Conservation (phyloP, 768 basidiomycete species). For the Fomitopsis serialis region DNA sequence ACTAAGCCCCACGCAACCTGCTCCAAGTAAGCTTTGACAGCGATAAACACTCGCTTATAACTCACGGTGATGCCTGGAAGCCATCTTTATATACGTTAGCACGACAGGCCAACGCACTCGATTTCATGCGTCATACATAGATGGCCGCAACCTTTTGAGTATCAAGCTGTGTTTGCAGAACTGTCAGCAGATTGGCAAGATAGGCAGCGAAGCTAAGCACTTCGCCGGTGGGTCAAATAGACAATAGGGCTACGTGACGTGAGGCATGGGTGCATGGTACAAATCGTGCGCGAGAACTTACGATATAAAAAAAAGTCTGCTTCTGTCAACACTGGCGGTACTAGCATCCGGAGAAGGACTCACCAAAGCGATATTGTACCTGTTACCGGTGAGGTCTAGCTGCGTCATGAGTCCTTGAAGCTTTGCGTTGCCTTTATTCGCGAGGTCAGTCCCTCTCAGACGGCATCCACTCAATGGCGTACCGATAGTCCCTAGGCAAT, state of each 20-base stretch:
- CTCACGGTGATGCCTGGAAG: constrained; percentile 58
- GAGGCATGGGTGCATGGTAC: not conserved
- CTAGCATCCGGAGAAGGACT: constrained; percentile 5
- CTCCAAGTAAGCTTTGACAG: not conserved
- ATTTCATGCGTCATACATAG: constrained; percentile 32
- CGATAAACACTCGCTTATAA: not conserved
- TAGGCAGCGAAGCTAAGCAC: constrained; percentile 28
- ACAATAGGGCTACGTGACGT: constrained; percentile 42
- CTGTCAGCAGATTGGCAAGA: not conserved
- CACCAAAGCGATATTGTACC: constrained; percentile 66
- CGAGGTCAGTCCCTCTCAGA: not conserved
- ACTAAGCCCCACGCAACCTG: constrained; percentile 61
- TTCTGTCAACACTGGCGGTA: not conserved
- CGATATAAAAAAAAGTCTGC: constrained; percentile 69
- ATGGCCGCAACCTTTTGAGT: constrained; percentile 59
- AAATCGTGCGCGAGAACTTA: constrained; percentile 25
- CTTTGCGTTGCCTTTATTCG: constrained; percentile 21
- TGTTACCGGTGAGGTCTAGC: constrained; percentile 49
- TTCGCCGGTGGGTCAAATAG: constrained; percentile 69
- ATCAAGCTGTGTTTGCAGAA: constrained; percentile 29
- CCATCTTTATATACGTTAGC: constrained; percentile 35
- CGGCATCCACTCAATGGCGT: not conserved
- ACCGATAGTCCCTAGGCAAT: constrained; percentile 15
- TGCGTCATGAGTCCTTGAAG: constrained; percentile 46
- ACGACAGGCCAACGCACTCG: not conserved